Conservation (phyloP, 2,329 filamentous ascomycete genomes). For the Colletotrichum graminicola region DNA sequence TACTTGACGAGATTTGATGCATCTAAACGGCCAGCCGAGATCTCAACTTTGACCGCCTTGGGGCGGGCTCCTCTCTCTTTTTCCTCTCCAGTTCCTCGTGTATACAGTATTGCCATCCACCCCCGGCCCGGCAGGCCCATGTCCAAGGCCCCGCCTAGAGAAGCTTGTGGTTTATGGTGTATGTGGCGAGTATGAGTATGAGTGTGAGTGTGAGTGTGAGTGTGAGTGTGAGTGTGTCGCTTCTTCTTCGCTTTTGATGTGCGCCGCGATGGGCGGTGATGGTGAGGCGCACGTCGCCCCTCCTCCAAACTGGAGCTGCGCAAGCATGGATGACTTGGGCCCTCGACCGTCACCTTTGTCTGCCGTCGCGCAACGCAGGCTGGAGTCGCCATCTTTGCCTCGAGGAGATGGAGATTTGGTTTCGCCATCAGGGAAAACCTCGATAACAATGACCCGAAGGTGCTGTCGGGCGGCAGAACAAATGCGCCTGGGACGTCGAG, state of each 20-base stretch:
- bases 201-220: not conserved
- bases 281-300: conserved; percentile 1
- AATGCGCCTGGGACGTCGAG: conserved; percentile 38
- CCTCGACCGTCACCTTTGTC: conserved; percentile 2
- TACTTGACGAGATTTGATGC: conserved; percentile 40
- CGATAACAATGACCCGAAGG: not conserved
- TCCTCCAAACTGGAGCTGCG: conserved; percentile 23
- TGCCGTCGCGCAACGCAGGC: not conserved
- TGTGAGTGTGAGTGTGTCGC: not conserved
- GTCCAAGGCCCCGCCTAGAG: conserved; percentile 8
- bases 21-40: conserved; percentile 27
- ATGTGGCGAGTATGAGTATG: not conserved
- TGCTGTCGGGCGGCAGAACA: conserved; percentile 16
- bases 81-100: not conserved
- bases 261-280: conserved; percentile 11
- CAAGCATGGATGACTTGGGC: conserved; percentile 37
- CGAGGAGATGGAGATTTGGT: not conserved
- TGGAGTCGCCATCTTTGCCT: not conserved
- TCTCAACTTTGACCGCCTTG: conserved; percentile 30
- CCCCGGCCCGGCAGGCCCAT: conserved; percentile 9
- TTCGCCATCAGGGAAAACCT: not conserved
- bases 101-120: not conserved
- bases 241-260: not conserved
- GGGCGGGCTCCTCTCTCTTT: not conserved
- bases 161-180: not conserved